Base-by-base conservation (phyloP, 2,329 filamentous ascomycete genomes). In the Colletotrichum tanaceti region DNA sequence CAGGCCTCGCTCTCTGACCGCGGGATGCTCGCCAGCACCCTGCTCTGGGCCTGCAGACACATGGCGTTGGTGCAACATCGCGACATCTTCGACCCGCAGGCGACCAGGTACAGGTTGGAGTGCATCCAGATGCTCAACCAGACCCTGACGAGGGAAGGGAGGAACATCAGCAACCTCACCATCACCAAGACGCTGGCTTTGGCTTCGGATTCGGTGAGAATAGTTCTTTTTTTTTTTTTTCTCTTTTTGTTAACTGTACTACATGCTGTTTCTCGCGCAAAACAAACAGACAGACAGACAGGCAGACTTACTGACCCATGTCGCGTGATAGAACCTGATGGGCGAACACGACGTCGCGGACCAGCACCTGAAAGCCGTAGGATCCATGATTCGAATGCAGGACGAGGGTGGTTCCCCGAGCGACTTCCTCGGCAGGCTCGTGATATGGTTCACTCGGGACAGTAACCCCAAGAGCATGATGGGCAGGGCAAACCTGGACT, bases 21-120 rank as follows among this genome's bases (percentile, higher is more conserved):
- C 2, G 73, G 72, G 22, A 74, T 74, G 72, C 65, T 74, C 13
- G 68, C 67, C 2, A 50, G 54, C n/a, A 46, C 74, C 11, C 68
- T 73, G 18, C 65, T 74, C 39, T 63, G 53, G 7, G 55, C 73
- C 0, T 72, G 71, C 39, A 71, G 72, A 2, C 72, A 70, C 52
- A 52, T 74, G 1, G 47, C 70, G 39, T 28, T 28, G 18, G 35
- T 52, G n/a, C 43, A 57, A 20, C 46, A 52, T 11, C 5, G 24
- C 46, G 47, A 43, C 9, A 28, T 41, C 10, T 28, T 5, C 13
- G n/a, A 55, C 62, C 50, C 49, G 1, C 49, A 60, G n/a, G 38
- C 65, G n/a, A 72, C 52, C 49, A 53, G 6, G 66, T 74, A 74
- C 44, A 71, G 69, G 32, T 50, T 53, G 3, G 58, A 71, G 3